Evolutionary conservation across 495 filamentous ascomycete species (phyloP).

Genomic region (Neurospora sp.): DNA sequence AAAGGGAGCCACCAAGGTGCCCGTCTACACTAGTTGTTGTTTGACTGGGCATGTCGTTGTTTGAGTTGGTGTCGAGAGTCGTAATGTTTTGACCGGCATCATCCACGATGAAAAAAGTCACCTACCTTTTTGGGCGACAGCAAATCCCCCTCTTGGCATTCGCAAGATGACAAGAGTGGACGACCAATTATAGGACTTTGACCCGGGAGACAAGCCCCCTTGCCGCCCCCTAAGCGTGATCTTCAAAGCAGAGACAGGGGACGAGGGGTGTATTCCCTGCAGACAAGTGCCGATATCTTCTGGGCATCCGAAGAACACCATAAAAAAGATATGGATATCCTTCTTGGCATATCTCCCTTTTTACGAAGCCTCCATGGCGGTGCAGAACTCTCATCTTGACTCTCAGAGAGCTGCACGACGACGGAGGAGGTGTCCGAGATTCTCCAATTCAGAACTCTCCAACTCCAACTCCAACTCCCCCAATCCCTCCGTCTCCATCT

Average conservation of each 20-base stretch:
- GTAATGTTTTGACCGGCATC: neutral
- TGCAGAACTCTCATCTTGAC: neutral
- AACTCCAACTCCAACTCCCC: neutral
- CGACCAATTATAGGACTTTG: neutral
- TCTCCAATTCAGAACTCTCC: neutral
- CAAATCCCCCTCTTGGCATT: neutral
- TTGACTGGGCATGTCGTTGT: neutral
- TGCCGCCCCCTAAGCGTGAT: neutral
- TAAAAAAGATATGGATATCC: neutral
- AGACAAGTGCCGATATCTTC: neutral
- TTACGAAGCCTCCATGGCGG: neutral
- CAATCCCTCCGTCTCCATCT: neutral
- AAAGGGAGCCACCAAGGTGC: neutral
- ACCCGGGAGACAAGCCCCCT: neutral
- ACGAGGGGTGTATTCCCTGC: neutral
- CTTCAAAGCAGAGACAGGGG: neutral
- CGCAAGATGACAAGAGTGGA: neutral
- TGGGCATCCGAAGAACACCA: neutral
- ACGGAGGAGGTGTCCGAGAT: neutral
- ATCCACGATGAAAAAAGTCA: neutral
- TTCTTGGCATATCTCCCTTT: neutral
- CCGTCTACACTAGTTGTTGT: neutral
- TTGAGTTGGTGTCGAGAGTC: neutral
- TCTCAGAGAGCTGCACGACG: neutral
- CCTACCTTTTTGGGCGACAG: neutral